Conservation (phyloP, 179 eudicot genomes). For the Drosera spatulata region DNA sequence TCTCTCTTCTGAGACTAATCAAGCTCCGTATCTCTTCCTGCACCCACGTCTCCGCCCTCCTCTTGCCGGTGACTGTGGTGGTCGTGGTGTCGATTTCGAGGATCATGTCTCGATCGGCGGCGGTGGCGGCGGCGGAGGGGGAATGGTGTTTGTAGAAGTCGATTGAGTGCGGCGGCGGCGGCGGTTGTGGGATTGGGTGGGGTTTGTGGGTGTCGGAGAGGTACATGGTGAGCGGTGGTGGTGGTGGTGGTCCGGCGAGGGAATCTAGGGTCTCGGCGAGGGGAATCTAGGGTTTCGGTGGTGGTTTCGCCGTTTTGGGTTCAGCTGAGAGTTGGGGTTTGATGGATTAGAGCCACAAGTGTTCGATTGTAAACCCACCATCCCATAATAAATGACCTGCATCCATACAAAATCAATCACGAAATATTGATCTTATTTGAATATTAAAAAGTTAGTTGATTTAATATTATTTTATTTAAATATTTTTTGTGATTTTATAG, state of each 20-base stretch:
- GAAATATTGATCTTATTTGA: too few relatives aligned
- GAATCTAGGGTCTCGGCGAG: too few relatives aligned
- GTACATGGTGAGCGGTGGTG: constrained; percentile 21
- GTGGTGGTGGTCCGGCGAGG: not conserved
- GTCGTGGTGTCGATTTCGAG: constrained; percentile 25
- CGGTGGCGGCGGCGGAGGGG: constrained; percentile 8
- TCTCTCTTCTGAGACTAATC: constrained; percentile 51
- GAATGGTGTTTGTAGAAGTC: constrained; percentile 20
- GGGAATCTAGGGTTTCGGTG: too few relatives aligned
- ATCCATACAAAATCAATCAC: too few relatives aligned
- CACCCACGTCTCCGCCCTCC: constrained; percentile 86
- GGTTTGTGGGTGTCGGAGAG: constrained; percentile 24
- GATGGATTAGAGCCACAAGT: too few relatives aligned
- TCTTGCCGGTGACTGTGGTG: constrained; percentile 26
- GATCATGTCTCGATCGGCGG: constrained; percentile 26
- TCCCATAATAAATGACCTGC: too few relatives aligned
- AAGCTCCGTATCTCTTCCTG: constrained; percentile 70
- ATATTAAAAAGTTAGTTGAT: too few relatives aligned
- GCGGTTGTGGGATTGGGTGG: constrained; percentile 8
- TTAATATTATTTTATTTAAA: too few relatives aligned
- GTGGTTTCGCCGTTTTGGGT: too few relatives aligned
- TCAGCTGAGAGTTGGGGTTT: too few relatives aligned
- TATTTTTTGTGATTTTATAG: too few relatives aligned
- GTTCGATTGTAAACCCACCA: too few relatives aligned
- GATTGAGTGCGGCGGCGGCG: constrained; percentile 13